Evolutionary conservation across 805 yeast genomes (phyloP), one percentile per base, ranked within the genome.

Genomic region (Candida dendrica): DNA sequence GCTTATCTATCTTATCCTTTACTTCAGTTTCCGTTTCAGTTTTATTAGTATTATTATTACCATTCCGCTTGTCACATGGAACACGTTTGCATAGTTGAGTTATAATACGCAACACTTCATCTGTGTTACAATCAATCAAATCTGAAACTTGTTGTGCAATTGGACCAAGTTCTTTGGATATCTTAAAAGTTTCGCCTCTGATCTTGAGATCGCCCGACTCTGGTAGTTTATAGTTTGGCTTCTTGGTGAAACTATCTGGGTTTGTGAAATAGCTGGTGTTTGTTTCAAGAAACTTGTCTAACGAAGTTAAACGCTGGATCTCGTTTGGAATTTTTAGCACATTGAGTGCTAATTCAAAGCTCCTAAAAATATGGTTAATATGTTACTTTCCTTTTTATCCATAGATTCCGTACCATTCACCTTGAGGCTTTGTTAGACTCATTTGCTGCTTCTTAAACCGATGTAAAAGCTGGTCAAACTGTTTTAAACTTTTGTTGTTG

Each of bases 41-140:
- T n/a, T n/a, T n/a, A n/a, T n/a, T n/a, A n/a, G n/a, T n/a, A n/a
- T n/a, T n/a, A n/a, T n/a, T 42, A 45, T 43, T 34, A 30, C 34
- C 2, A 19, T 11, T 19, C 41, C 39, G 11, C 36, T 38, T 9
- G 11, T 48, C 46, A 46, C 56, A 34, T 58, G 71, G 43, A 40
- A 77, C 65, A 42, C 63, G 56, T 47, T 67, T 55, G 37, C 60
- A 49, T 41, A 72, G 57, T 38, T 69, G 75, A 13, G 60, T 46
- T 3, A 75, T 63, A 4, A 77, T 60, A 50, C 83, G 66, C n/a
- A 75, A 58, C 1, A 69, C 64, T 49, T 81, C 84, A 7, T 59
- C 45, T 15, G 54, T 52, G 48, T 72, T 72, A 5, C 77, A 42
- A 0, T 61, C 49, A 26, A 79, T 56, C 3, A 61, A 17, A 1